A percentile compares a stretch with the other conserved stretches of the same genome.
phyloP scores from a whole-genome alignment of 441 rosid species.

The Gossypium armourianum region DNA sequence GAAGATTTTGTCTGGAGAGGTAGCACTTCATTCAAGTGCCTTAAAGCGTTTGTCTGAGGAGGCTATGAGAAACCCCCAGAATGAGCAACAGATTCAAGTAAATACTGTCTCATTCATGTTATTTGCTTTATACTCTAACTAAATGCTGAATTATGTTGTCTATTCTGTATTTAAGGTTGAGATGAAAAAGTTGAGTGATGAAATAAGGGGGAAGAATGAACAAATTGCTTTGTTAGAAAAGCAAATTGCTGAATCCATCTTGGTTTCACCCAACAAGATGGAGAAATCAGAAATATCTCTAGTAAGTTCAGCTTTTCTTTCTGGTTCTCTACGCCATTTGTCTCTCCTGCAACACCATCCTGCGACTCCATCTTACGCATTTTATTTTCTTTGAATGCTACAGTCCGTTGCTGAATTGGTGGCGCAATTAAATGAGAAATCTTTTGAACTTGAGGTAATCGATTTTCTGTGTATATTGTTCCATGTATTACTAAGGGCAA shows the following conservation, averaged over 20 bases:
- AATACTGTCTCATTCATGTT: conserved; percentile 16
- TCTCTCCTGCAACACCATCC: conserved; percentile 6
- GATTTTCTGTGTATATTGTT: conserved; percentile 18
- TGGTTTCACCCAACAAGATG: conserved; percentile 45
- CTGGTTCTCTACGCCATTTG: conserved; percentile 1
- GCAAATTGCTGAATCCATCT: conserved; percentile 55
- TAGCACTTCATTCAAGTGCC: conserved; percentile 63
- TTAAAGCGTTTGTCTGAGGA: conserved; percentile 65
- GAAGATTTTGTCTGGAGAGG: conserved; percentile 75
- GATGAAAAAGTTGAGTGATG: conserved; percentile 49
- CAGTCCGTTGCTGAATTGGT: conserved; percentile 71
- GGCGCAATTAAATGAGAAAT: conserved; percentile 75
- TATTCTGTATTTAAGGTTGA: conserved; percentile 46
- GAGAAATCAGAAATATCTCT: conserved; percentile 53
- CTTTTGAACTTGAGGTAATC: conserved; percentile 89
- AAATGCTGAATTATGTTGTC: conserved; percentile 20
- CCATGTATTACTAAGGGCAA: neutral
- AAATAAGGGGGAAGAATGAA: conserved; percentile 60
- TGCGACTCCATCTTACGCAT: conserved; percentile 16
- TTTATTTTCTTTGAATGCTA: conserved; percentile 17
- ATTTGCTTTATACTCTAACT: conserved; percentile 11
- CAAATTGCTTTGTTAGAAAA: conserved; percentile 67
- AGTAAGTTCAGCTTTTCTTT: conserved; percentile 30
- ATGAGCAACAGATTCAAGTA: conserved; percentile 59
- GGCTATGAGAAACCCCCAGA: conserved; percentile 56